Base-by-base conservation (phyloP, 1,284 basidiomycete species). In the Pseudozyma thailandica region DNA sequence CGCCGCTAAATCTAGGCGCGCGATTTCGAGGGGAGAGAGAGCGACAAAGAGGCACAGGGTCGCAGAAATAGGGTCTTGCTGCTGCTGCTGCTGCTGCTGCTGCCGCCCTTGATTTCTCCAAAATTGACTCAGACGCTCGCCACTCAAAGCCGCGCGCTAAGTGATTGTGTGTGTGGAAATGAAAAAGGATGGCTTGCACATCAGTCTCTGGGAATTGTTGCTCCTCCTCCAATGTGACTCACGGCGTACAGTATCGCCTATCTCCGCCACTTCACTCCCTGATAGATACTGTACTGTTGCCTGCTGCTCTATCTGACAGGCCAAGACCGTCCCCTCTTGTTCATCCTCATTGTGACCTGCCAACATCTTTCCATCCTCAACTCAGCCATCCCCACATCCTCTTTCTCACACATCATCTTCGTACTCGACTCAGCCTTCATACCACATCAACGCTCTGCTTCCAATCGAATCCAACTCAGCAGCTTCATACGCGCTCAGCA, bases 191-290 rank as follows among this genome's bases (percentile, higher is more conserved):
- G 18, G n/a, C 18, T 41, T 10, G 35, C 9, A 12, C 10, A 41
- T 41, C n/a, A 41, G 38, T n/a, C 13, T 9, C 9, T 41, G 13
- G 7, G 18, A 20, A 8, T 20, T 23, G 13, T 21, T 20, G 18
- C 38, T 41, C 25, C 26, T 47, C 27, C 26, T 20, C 35, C 30
- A 48, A 30, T 37, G 38, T 41, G 38, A 41, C 38, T 41, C 38
- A 41, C 46, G 26, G 33, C 39, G 4, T 38, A 45, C 26, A n/a
- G 28, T 48, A 23, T 43, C 54, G 46, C 41, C 55, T 58, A 50
- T 54, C 55, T 50, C 55, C 50, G 54, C 61, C 54, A 53, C 50
- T 31, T 27, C 16, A 18, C 44, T 1, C 47, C 18, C 23, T n/a
- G n/a, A n/a, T n/a, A n/a, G n/a, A n/a, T n/a, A n/a, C n/a, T n/a